Evolutionary conservation across 1,284 basidiomycete genomes (phyloP), one percentile per base, ranked within the genome.

Genomic region (Mycena citricolor): DNA sequence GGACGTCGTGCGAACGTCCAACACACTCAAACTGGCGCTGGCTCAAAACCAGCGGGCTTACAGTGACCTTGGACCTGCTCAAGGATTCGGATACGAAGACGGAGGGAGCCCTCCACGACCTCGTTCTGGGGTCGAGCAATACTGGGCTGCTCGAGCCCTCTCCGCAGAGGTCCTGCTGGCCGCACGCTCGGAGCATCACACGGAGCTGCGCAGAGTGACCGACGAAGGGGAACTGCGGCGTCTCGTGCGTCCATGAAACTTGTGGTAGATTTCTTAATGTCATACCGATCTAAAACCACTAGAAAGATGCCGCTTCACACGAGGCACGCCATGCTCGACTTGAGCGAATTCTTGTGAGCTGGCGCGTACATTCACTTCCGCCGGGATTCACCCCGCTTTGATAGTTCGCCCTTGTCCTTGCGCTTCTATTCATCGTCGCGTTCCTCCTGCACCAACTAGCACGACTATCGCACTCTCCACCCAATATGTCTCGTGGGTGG

Each of bases 81-180:
- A n/a, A n/a, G n/a, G n/a, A n/a, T n/a, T n/a, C n/a, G n/a, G n/a
- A n/a, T n/a, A n/a, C n/a, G n/a, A n/a, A n/a, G n/a, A n/a, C n/a
- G n/a, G n/a, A n/a, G n/a, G n/a, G n/a, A n/a, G n/a, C n/a, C n/a
- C n/a, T n/a, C n/a, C n/a, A n/a, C n/a, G n/a, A n/a, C 69, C 69
- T 16, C 59, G 60, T 31, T 67, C 69, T 5, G 55, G 55, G 12
- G 57, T 60, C 1, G 78, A 77, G 47, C 76, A 74, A 47, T 82
- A 83, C 55, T 85, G 82, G 83, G 77, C 77, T 13, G 62, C 73
- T 14, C 74, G 83, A 3, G 81, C 82, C 0, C 50, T 81, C 17
- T 70, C 74, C 4, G 82, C 81, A 2, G 82, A 85, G 55, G 71
- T 76, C 1, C 57, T 81, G 23, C 65, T 84, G 3, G 61, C 67